Evolutionary conservation across 371 early-diverging fungal species (phyloP), one percentile per base, ranked within the genome.

Genomic region (Zopfochytrium polystomum): DNA sequence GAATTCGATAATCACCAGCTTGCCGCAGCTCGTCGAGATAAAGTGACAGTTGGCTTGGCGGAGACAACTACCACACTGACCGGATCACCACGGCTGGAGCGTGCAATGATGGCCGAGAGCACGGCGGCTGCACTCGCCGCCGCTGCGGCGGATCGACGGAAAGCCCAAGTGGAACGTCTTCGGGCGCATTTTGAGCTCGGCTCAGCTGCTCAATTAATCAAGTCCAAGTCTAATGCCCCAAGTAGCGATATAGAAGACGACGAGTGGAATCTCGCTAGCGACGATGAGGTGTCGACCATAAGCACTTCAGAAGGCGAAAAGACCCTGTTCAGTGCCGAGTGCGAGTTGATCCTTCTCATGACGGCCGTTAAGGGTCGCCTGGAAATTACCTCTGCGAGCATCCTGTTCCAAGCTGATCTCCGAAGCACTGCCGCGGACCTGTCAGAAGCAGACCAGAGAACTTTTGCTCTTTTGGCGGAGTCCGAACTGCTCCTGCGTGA

Each of bases 1-100:
- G 77, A 83, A 32, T 80, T 78, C 62, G 76, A 83, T 52, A 64
- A 75, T 45, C 83, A 85, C 58, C 30, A 32, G 3, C 71, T 75
- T 23, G 85, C 83, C 1, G 64, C 81, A 15, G 70, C 74, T 5
- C 66, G 73, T 13, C 63, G 85, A 13, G 82, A 85, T 57, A 73
- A 74, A 52, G 47, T 43, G n/a, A 35, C 46, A 32, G 25, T 25
- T 3, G 0, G 5, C 0, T 44, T 26, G 27, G 13, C 54, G 3
- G 61, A 48, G 23, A 38, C 38, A 11, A 43, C 3, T 34, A 23
- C 13, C 7, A 26, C 13, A 7, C 46, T 27, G 9, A 15, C 23
- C 1, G 22, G 7, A n/a, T 59, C 63, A 25, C 45, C 52, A 18
- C 3, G 52, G 43, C 11, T 61, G 2, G 61, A 57, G 25, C 52